Conservation (phyloP, 352 stramenopile genomes). For the Pythium utonaiense region DNA sequence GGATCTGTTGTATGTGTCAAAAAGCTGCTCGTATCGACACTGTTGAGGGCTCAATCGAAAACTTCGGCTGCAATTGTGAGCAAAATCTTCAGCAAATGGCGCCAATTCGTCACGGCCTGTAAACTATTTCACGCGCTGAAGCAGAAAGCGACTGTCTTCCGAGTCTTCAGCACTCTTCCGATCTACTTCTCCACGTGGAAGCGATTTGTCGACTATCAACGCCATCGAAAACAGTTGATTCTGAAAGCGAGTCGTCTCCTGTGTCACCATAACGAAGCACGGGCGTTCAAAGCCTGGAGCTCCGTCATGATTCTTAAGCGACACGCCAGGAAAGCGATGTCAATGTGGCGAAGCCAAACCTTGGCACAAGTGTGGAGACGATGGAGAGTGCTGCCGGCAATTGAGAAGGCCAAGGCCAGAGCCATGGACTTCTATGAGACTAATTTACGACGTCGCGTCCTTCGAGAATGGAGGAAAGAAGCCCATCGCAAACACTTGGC, state of each 20-base stretch:
- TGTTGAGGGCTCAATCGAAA: slow-evolving; percentile 14
- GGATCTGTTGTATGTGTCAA: slow-evolving; percentile 11
- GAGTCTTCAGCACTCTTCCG: slow-evolving; percentile 35
- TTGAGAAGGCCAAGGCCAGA: not conserved
- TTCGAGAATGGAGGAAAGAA: slow-evolving; percentile 7
- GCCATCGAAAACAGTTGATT: slow-evolving; percentile 19
- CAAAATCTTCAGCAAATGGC: slow-evolving; percentile 31
- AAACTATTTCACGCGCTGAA: slow-evolving; percentile 18
- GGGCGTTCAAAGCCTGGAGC: slow-evolving; percentile 34
- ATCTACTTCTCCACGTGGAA: slow-evolving; percentile 36
- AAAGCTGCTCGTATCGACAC: slow-evolving; percentile 21
- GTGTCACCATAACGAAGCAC: slow-evolving; percentile 31
- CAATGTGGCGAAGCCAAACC: slow-evolving; percentile 10
- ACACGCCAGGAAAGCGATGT: slow-evolving; percentile 6
- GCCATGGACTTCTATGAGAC: not conserved
- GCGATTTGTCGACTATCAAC: slow-evolving; percentile 7
- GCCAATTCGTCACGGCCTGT: slow-evolving; percentile 14
- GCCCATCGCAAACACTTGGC: slow-evolving; percentile 8
- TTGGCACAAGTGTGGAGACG: not conserved
- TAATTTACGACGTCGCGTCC: not conserved
- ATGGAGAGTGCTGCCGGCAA: slow-evolving; percentile 8
- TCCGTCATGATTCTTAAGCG: slow-evolving; percentile 7
- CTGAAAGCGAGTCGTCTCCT: slow-evolving; percentile 28
- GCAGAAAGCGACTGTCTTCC: slow-evolving; percentile 41
- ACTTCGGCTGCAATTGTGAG: slow-evolving; percentile 13